Conservation (phyloP, 2,329 filamentous ascomycete species). For the Trichoderma pleuroti region DNA sequence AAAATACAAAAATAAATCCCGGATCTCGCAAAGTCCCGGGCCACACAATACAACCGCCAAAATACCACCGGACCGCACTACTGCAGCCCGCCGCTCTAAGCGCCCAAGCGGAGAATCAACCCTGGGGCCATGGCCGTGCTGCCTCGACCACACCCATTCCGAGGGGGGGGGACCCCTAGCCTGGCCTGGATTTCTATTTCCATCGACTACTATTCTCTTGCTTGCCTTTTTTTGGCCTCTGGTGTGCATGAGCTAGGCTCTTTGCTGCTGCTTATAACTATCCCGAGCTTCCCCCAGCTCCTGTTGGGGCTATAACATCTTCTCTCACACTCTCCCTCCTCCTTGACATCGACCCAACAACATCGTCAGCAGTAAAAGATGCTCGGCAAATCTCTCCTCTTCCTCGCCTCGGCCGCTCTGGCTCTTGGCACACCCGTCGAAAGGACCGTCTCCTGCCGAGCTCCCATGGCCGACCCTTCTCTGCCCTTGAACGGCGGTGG, state of each 20-base stretch:
- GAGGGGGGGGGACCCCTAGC: not conserved
- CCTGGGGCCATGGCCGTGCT: not conserved
- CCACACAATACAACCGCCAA: not conserved
- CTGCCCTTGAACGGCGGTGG: constrained; percentile 41
- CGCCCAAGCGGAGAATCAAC: constrained; percentile 24
- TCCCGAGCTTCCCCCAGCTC: constrained; percentile 13
- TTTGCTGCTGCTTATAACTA: constrained; percentile 18
- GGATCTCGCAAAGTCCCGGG: not conserved
- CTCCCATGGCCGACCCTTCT: constrained; percentile 19
- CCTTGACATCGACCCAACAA: not conserved
- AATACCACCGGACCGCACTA: constrained; percentile 13
- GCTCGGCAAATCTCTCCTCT: constrained; percentile 34
- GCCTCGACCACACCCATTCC: constrained; percentile 17
- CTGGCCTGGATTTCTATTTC: constrained; percentile 6
- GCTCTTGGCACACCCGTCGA: constrained; percentile 29
- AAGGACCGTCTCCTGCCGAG: constrained; percentile 11
- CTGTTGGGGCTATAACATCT: not conserved
- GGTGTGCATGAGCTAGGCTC: not conserved
- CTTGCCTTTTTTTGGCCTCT: not conserved
- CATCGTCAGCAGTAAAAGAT: constrained; percentile 24
- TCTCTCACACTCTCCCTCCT: not conserved
- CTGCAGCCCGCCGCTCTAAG: constrained; percentile 25
- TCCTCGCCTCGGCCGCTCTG: constrained; percentile 35
- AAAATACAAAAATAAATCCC: not conserved
- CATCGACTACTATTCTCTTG: not conserved